Base-by-base conservation (phyloP, 2,329 filamentous ascomycete genomes). In the Cordyceps pruinosa region DNA sequence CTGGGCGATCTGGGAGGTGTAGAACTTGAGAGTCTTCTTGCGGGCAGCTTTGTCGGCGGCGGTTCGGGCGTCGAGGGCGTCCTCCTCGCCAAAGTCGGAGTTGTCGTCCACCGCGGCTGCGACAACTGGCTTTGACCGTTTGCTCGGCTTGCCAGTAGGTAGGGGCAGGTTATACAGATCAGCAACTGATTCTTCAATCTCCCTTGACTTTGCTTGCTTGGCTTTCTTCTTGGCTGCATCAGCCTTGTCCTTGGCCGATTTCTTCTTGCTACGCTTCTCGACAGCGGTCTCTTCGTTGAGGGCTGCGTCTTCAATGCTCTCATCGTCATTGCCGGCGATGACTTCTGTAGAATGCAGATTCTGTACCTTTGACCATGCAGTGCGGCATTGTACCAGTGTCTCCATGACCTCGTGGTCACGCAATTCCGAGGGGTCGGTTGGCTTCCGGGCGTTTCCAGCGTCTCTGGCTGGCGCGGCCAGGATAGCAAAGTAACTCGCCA, bases 1-100 rank as follows among this genome's bases (percentile, higher is more conserved):
- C 70, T 97, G 93, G 28, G 89, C 88, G 63, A 99, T 94, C 70
- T 99, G 94, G 3, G 92, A 96, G 2, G 95, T 97, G 80, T 99
- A 99, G 79, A 99, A 99, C 61, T 91, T 88, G 58, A 99, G 82
- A 62, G 85, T 90, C 78, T 95, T 96, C 79, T 94, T 96, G 72
- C 91, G 89, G 59, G 84, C 83, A 0, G 87, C 89, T 74, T 99
- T 99, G 66, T 96, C 90, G 42, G 88, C 89, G 1, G 90, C 87
- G 60, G 93, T 85, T 60, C 85, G 81, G 12, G 86, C 84, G 55
- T 91, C 90, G 58, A 97, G 81, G 4, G 78, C 75, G 17, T 89
- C 87, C 69, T 96, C 91, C 66, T 99, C 94, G 64, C 93, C 94
- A 68, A 99, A 93, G 75, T 99, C 94, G 3, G 91, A 96, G 65